Evolutionary conservation across 495 filamentous ascomycete species (phyloP), one percentile per base, ranked within the genome.

Genomic region (Rhizodiscina lignyota): DNA sequence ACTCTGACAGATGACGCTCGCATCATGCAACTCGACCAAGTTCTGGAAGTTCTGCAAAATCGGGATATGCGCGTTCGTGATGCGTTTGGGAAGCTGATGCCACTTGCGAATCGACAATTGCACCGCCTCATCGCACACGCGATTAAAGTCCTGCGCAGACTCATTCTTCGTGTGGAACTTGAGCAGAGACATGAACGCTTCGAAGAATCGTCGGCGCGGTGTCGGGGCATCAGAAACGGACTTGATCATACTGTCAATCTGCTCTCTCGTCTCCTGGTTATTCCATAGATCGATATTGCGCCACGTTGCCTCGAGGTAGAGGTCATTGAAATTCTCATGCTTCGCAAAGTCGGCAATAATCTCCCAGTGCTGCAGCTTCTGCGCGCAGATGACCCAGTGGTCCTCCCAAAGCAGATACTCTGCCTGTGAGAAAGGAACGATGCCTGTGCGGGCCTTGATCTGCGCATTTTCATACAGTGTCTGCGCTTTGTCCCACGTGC

Each of bases 371-470:
- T 99, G 91, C 24, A 99, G 68, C 61, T 96, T 99, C 57, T 96
- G 83, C 2, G 87, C 89, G 51, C 91, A 96, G 27, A 91, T 67
- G 22, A 96, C 70, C 91, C 91, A 99, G 44, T 99, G 91, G 54
- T 99, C 91, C 57, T 99, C 91, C 91, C 91, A 99, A 1, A 99
- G 67, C 71, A 89, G 92, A 51, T 99, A 99, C 59, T 99, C 91
- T 11, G 75, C 83, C 44, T 91, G 80, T 1, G 89, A 94, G 60
- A 94, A 94, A 1, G 91, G 86, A 40, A 94, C 72, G 11, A 79
- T 78, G 20, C 85, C 87, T 1, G 83, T 94, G 23, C 91, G 72
- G 29, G 91, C 87, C 54, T 94, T 99, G 52, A 94, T 86, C 56
- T 96, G 91, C 0, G 89, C 91, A 29, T 72, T 75, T 51, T 99